A percentile compares a stretch with the other conserved stretches of the same genome.
Conservation (phyloP, 768 basidiomycete genomes). For the Harrya chromipes region DNA sequence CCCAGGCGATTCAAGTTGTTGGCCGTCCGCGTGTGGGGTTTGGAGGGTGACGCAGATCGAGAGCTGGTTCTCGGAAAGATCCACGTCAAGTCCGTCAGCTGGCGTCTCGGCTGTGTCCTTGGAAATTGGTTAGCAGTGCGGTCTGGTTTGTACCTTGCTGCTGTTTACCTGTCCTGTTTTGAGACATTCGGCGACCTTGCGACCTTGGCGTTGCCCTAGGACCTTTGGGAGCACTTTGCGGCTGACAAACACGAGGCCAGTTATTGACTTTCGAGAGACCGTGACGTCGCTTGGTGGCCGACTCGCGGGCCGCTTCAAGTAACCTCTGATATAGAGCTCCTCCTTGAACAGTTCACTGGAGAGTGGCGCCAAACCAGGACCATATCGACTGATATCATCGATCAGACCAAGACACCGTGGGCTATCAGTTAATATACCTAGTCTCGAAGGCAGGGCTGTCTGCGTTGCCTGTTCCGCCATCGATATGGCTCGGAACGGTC, state of each 20-base stretch:
- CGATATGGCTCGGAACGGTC: not conserved
- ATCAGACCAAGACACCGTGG: not conserved
- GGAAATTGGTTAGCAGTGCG: not conserved
- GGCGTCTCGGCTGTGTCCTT: constrained; percentile 3
- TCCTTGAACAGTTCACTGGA: constrained; percentile 29
- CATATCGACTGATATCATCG: constrained; percentile 4
- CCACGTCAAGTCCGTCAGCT: not conserved
- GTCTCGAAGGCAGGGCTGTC: not conserved
- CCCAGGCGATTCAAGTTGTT: constrained; percentile 15
- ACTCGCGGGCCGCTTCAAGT: constrained; percentile 19
- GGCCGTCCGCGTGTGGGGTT: not conserved
- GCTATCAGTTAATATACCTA: constrained; percentile 9
- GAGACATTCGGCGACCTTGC: constrained; percentile 13
- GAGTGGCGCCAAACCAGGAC: constrained; percentile 19
- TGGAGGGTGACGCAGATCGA: constrained; percentile 10
- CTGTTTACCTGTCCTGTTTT: constrained; percentile 14
- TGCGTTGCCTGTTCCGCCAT: not conserved
- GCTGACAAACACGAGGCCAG: not conserved
- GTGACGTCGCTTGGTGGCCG: constrained; percentile 2
- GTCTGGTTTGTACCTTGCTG: not conserved
- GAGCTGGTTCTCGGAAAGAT: constrained; percentile 1
- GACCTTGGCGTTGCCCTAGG: constrained; percentile 22
- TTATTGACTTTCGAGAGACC: constrained; percentile 1
- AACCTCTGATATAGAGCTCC: constrained; percentile 28
- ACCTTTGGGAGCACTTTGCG: constrained; percentile 9